phyloP scores from a whole-genome alignment of 257 asterid species.

The Nicotiana attenuata region DNA sequence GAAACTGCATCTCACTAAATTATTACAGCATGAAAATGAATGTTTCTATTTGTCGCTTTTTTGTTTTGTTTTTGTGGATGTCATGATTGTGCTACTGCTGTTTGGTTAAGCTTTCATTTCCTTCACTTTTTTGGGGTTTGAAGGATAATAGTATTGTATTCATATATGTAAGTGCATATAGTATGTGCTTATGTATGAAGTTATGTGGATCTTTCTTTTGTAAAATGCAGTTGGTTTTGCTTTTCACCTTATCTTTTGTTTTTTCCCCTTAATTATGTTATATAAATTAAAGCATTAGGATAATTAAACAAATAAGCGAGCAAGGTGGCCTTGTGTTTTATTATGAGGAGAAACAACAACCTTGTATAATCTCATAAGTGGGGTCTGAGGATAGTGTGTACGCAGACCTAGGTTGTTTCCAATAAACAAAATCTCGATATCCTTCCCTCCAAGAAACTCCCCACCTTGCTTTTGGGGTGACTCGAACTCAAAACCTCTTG shows the following conservation, averaged over 20 bases:
- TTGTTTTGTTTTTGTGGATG: not conserved
- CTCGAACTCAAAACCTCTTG: too few species aligned
- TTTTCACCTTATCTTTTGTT: not conserved
- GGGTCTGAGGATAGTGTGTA: too few species aligned
- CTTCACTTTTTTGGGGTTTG: not conserved
- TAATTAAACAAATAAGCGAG: too few species aligned
- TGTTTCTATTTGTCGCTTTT: conserved; percentile 7
- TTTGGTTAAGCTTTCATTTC: not conserved
- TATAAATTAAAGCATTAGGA: too few species aligned
- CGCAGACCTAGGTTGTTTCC: too few species aligned
- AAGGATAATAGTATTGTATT: not conserved
- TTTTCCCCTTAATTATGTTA: too few species aligned
- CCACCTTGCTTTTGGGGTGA: too few species aligned
- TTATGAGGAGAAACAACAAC: too few species aligned
- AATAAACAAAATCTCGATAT: too few species aligned
- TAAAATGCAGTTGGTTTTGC: conserved; percentile 2
- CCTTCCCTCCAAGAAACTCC: too few species aligned
- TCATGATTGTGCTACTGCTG: conserved; percentile 19
- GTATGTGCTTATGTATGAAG: not conserved
- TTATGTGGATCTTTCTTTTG: not conserved
- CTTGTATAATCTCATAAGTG: too few species aligned
- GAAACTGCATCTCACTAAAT: conserved; percentile 25
- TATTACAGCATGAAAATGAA: not conserved
- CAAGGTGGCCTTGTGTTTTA: too few species aligned
- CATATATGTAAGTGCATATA: not conserved